These are phyloP conservation scores for Vigna unguiculata DNA, from an alignment of 306 rosid species.

Conservation along the genomic window DNA sequence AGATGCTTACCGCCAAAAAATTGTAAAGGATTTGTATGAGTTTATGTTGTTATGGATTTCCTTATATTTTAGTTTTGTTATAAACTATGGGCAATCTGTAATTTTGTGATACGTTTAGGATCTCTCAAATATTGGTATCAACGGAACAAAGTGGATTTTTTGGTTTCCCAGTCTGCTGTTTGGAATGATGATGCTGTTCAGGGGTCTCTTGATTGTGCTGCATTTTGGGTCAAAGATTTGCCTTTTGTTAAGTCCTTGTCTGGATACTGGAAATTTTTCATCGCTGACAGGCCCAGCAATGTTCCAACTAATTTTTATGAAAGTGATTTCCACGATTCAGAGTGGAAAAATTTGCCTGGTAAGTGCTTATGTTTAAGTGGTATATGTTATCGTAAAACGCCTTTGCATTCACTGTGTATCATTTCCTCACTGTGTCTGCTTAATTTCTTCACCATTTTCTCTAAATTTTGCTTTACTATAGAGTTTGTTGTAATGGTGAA, in stretches of 20 bases:
- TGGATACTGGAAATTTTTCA: conserved; percentile 87
- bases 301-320: conserved; percentile 73
- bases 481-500: conserved; percentile 17
- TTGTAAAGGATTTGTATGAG: neutral
- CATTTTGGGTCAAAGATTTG: conserved; percentile 81
- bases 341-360: conserved; percentile 88
- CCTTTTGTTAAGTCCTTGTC: conserved; percentile 88
- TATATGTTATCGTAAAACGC: neutral
- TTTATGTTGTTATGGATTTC: neutral
- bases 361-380: conserved; percentile 21
- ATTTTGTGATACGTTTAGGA: conserved; percentile 56
- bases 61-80: neutral
- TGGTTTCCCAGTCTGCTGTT: conserved; percentile 76
- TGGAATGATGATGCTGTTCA: conserved; percentile 86
- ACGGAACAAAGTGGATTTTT: conserved; percentile 75
- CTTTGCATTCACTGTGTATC: neutral
- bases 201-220: conserved; percentile 80
- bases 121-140: conserved; percentile 88
- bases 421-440: conserved; percentile 2
- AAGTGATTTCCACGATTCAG: conserved; percentile 64
- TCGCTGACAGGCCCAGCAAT: conserved; percentile 72
- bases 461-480: neutral
- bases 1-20: neutral
- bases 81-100: conserved; percentile 19
- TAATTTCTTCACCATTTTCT: conserved; percentile 6